Conservation (phyloP, 495 filamentous ascomycete genomes). For the Hypoxylon rickii region DNA sequence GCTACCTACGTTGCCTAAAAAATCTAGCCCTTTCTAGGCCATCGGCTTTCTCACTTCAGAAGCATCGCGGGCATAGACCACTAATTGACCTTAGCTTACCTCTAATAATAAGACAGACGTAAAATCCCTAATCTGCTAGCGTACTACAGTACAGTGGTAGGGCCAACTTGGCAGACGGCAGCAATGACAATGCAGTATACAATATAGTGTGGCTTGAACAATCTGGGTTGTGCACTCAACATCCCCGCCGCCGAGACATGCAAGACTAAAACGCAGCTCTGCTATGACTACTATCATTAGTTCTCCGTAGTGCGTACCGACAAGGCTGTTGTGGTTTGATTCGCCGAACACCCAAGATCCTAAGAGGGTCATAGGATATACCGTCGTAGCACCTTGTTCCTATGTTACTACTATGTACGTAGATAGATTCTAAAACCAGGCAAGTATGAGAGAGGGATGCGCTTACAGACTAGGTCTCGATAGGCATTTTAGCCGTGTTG, state of each 20-base stretch:
- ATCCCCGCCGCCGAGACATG: too few species aligned
- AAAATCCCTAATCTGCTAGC: too few species aligned
- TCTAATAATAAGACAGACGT: neutral
- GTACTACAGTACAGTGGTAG: too few species aligned
- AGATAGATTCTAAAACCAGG: too few species aligned
- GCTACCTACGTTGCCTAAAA: neutral
- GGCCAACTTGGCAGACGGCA: too few species aligned
- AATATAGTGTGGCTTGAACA: neutral
- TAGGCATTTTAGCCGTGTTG: too few species aligned
- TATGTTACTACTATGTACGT: neutral
- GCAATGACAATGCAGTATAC: too few species aligned
- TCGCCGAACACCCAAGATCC: neutral
- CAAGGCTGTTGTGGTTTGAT: neutral
- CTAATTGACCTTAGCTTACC: neutral
- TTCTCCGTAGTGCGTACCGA: neutral
- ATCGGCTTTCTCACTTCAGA: neutral
- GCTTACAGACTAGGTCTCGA: too few species aligned
- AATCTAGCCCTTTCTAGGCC: slow-evolving; percentile 20
- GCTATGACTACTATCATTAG: neutral
- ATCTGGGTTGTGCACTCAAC: neutral
- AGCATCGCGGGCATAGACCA: neutral
- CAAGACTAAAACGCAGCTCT: too few species aligned
- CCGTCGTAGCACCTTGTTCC: too few species aligned
- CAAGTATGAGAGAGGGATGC: too few species aligned
- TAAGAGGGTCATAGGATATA: neutral